Evolutionary conservation across 2,329 filamentous ascomycete genomes (phyloP).

Genomic region (Neofusicoccum parvum): DNA sequence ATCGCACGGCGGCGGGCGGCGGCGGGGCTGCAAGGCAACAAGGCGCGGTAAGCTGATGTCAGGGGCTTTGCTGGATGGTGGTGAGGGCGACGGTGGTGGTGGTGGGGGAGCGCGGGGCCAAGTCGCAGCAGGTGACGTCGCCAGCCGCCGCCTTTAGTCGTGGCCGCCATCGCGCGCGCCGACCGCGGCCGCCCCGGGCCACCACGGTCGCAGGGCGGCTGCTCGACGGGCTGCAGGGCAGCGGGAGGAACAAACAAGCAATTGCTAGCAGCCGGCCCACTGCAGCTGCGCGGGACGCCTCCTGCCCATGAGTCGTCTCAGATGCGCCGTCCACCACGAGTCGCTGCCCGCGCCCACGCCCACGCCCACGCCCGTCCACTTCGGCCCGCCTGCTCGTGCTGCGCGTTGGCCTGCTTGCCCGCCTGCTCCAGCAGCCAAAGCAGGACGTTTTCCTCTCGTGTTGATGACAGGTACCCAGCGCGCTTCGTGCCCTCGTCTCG

Average conservation of each 20-base stretch:
- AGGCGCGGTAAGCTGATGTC: slow-evolving; percentile 15
- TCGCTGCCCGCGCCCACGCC: not conserved
- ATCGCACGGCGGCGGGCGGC: not conserved
- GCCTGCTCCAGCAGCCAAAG: too few relatives aligned
- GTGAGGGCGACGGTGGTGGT: not conserved
- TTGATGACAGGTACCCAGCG: slow-evolving; percentile 2
- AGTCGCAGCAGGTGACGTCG: not conserved
- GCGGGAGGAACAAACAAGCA: not conserved
- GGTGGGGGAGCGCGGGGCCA: too few relatives aligned
- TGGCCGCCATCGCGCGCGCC: not conserved
- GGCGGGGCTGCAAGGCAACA: not conserved
- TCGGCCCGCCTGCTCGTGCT: too few relatives aligned
- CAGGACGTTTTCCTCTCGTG: not conserved
- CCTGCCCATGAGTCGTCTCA: too few relatives aligned
- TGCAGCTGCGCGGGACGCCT: too few relatives aligned
- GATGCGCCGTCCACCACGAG: too few relatives aligned
- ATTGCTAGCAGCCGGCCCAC: too few relatives aligned
- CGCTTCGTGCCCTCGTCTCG: too few relatives aligned
- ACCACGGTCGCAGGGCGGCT: not conserved
- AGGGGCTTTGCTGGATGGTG: not conserved
- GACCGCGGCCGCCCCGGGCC: not conserved
- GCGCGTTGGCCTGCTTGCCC: too few relatives aligned
- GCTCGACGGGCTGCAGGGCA: not conserved
- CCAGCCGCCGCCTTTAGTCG: not conserved
- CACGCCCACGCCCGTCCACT: too few relatives aligned